Evolutionary conservation across 2,329 filamentous ascomycete species (phyloP), one percentile per base, ranked within the genome.

Genomic region (Colletotrichum sublineola): DNA sequence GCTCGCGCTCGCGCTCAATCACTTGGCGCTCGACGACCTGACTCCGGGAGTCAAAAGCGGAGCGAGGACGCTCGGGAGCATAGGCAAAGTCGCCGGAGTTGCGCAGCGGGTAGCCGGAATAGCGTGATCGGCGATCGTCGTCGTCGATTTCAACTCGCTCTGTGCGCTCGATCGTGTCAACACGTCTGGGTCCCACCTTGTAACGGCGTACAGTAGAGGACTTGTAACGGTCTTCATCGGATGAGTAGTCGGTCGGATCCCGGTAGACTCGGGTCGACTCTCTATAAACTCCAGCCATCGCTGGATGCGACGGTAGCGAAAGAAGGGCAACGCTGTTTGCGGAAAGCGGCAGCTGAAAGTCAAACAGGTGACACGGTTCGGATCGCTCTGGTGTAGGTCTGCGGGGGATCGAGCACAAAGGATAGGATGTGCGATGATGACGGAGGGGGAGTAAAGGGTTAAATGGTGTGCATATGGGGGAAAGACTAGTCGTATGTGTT

Each of bases 151-250:
- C 81, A 68, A 80, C 71, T 68, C 80, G 79, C 56, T 84, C 81
- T 68, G 74, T 79, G 63, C 81, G 81, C 48, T 84, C 82, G 74
- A 82, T 80, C 11, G 80, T 81, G 72, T 85, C 85, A 60, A 80
- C 78, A 64, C 82, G 81, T 64, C 78, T 80, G 14, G 83, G 82
- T 11, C 80, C 79, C 38, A 88, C 85, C 77, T 88, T 88, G 82
- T 88, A 88, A 67, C 86, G 84, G 73, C 84, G 85, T 66, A 88
- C 82, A n/a, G 85, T 87, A 6, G 85, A 84, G 71, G 80, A 82
- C 76, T 81, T 82, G 79, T 84, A 84, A 53, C 80, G 79, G 62
- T 87, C 85, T 67, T 87, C 86, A 73, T 86, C 84, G 18, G 80
- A 83, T 38, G 80, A 78, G 14, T 77, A 78, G 65, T 77, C 75